Evolutionary conservation across 1,139 yeast species (phyloP).

Genomic region (Nakaseomyces uthaithaninus): DNA sequence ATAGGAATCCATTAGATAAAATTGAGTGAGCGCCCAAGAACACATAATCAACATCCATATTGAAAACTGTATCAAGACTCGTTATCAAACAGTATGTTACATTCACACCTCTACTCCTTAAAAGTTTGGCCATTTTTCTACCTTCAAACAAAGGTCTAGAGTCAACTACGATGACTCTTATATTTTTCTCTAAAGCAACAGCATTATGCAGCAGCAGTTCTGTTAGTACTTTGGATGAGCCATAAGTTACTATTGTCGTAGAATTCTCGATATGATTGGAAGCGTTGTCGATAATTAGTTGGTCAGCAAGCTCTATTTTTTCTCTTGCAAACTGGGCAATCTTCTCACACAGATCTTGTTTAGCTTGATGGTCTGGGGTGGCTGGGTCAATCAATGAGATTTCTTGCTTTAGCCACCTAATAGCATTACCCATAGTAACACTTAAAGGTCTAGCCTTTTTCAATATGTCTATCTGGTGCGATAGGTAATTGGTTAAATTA

Average conservation of each 20-base stretch:
- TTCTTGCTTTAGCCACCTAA: conserved; percentile 93
- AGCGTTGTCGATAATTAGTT: conserved; percentile 76
- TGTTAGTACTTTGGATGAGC: conserved; percentile 77
- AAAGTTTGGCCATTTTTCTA: conserved; percentile 55
- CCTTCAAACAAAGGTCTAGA: conserved; percentile 97
- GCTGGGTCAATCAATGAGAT: conserved; percentile 54
- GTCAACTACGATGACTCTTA: conserved; percentile 82
- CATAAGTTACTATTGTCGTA: conserved; percentile 78
- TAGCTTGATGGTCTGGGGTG: conserved; percentile 65
- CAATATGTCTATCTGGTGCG: conserved; percentile 90
- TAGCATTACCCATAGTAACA: conserved; percentile 95
- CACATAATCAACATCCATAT: conserved; percentile 83
- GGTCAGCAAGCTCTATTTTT: conserved; percentile 75
- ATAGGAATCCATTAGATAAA: conserved; percentile 87
- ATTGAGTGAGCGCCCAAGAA: conserved; percentile 96
- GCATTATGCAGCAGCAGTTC: conserved; percentile 67
- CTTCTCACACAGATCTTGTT: conserved; percentile 50
- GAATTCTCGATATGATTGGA: conserved; percentile 68
- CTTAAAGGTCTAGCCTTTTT: conserved; percentile 88
- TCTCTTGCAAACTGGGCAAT: conserved; percentile 81
- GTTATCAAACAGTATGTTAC: conserved; percentile 71
- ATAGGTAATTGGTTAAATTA: conserved; percentile 77
- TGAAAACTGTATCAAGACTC: conserved; percentile 71
- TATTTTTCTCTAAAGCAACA: conserved; percentile 53
- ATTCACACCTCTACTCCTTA: conserved; percentile 52